phyloP scores from a whole-genome alignment of 2,329 filamentous ascomycete genomes.

The Beauveria bassiana region DNA sequence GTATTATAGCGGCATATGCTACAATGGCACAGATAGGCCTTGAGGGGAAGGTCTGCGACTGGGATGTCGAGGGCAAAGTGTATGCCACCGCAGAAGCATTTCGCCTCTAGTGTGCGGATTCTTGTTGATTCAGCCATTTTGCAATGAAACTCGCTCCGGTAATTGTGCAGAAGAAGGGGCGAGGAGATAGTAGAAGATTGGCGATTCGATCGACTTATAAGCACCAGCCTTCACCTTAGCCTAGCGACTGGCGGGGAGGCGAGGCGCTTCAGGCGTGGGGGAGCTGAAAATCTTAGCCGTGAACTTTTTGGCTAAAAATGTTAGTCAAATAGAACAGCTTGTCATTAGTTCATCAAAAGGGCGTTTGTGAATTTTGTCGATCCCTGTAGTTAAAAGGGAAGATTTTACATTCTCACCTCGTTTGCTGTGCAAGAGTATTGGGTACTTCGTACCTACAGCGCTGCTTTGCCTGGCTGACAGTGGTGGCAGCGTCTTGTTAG shows the following conservation, averaged over 20 bases:
- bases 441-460: background rate
- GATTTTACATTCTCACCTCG: too few species aligned
- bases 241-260: background rate
- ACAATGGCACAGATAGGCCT: slow-evolving; percentile 38
- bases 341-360: background rate
- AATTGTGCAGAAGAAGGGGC: background rate
- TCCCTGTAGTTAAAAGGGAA: background rate
- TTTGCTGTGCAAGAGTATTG: background rate
- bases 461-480: background rate
- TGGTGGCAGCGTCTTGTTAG: background rate
- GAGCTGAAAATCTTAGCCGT: slow-evolving; percentile 2
- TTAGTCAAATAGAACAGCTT: background rate
- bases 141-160: background rate
- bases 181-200: background rate
- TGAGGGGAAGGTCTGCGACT: slow-evolving; percentile 29
- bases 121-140: background rate
- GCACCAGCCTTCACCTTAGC: background rate
- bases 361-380: too few species aligned
- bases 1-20: slow-evolving; percentile 35
- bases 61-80: slow-evolving; percentile 35
- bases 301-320: background rate
- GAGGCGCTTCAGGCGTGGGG: background rate
- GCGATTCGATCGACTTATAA: background rate
- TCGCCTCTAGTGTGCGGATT: slow-evolving; percentile 28
- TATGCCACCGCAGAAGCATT: slow-evolving; percentile 37